Conservation (phyloP, 2,329 filamentous ascomycete species). For the Exophiala xenobiotica region DNA sequence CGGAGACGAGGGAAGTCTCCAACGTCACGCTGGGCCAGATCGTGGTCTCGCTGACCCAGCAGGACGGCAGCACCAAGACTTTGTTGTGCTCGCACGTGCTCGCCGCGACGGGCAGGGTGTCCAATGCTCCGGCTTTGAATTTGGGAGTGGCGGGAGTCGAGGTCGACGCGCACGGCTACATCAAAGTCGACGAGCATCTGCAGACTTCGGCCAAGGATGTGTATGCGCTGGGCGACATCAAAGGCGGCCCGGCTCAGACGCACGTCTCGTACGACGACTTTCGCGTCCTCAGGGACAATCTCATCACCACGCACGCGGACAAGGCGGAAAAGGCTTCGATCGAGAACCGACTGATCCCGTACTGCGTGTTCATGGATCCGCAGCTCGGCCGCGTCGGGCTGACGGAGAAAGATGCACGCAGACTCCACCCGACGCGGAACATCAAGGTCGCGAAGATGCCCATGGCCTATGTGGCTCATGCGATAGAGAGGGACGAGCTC, state of each 20-base stretch:
- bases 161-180: constrained; percentile 44
- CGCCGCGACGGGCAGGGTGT: constrained; percentile 50
- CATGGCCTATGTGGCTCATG: constrained; percentile 52
- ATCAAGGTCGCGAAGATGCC: constrained; percentile 52
- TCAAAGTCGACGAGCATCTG: constrained; percentile 47
- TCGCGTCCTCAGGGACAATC: constrained; percentile 51
- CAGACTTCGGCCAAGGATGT: constrained; percentile 45
- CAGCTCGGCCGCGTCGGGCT: constrained; percentile 55
- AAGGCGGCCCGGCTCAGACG: constrained; percentile 55
- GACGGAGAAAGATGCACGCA: constrained; percentile 43
- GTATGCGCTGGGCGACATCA: constrained; percentile 54
- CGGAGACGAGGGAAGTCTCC: constrained; percentile 31
- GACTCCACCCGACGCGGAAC: constrained; percentile 21
- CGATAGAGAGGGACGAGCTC: constrained; percentile 53
- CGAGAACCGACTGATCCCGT: constrained; percentile 43
- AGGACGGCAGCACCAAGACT: constrained; percentile 28
- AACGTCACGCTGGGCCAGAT: constrained; percentile 32
- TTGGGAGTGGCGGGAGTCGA: constrained; percentile 44
- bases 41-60: constrained; percentile 21
- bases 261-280: constrained; percentile 59
- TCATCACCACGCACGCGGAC: constrained; percentile 36
- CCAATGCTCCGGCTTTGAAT: constrained; percentile 51
- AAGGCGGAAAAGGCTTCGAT: constrained; percentile 28
- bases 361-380: constrained; percentile 55
- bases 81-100: constrained; percentile 49